Base-by-base conservation (phyloP, 805 yeast species). In the Clavispora asparagi region DNA sequence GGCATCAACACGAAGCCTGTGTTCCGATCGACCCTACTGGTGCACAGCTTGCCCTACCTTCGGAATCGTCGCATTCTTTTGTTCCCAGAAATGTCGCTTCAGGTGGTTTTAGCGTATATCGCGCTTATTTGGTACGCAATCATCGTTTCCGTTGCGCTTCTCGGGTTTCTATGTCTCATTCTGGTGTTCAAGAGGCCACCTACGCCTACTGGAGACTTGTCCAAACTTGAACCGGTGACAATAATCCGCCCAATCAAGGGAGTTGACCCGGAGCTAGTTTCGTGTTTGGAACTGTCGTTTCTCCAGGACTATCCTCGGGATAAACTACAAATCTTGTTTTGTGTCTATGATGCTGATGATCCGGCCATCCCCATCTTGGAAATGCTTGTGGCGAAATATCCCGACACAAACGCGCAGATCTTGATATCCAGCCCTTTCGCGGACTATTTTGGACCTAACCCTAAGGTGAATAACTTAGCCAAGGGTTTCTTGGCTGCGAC, bases 241-340 rank as follows among this genome's bases (percentile, higher is more conserved):
- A 86, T 90, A 25, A 60, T 89, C 31, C 67, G 96, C 28, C 97
- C 97, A 0, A 71, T 89, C 48, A 87, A 87, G 58, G 96, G 96
- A 14, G 67, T 87, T 14, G 97, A 89, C 61, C 78, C 90, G 1
- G 91, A 84, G 53, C 73, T 88, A 64, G 77, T 73, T 33, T 62
- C 75, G 10, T 88, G 96, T 59, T 65, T 90, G 33, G 79, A 78
- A 46, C 77, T 86, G 27, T 78, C 89, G 6, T 78, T 88, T 47
- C 63, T 69, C 38, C 96, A 89, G 60, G 71, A 76, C 16, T 87
- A 87, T 55, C 88, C 94, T 0, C 39, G 44, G 1, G 64, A 71
- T 17, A 76, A 74, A 53, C 63, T 85, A 29, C 94, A 89, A 63
- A 76, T 88, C 44, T 63, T 89, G 2, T 83, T 90, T 56, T 89